Base-by-base conservation (phyloP, 495 filamentous ascomycete species). In the Neurospora sp. region DNA sequence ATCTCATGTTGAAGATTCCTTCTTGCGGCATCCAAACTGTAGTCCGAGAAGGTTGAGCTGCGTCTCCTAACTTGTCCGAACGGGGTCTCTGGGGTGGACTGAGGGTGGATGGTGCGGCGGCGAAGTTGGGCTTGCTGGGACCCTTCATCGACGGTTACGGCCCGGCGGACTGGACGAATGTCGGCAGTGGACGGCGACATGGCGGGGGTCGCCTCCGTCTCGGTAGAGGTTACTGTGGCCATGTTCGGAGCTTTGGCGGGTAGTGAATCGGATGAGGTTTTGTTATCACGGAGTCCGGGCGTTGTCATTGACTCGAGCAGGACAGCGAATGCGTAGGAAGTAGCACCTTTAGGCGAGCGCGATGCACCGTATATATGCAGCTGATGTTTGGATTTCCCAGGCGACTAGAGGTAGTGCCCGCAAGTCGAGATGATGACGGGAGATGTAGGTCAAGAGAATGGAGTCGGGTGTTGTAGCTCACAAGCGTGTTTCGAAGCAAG, bases 1-100 rank as follows among this genome's bases (percentile, higher is more conserved):
- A 96, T 79, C 72, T 91, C 89, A 74, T 94, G 91, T 53, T 89
- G 88, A 20, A 95, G 83, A 8, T 88, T 90, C 69, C 87, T 85
- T 42, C 87, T 87, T 4, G 89, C 88, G 73, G 94, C 92, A 69
- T 86, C 88, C 18, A 93, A 75, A 71, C 84, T 88, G 68, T 87
- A 89, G 70, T 93, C 90, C 1, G 93, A 94, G 69, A 94, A 88
- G 31, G 87, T 89, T 31, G 92, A 95, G 82, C 90, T 92, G 74
- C 92, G 88, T 70, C 92, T 87, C 45, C 87, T 85, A 45, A 77
- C 74, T 38, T 77, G 72, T 37, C 76, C 76, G 38, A 77, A 75
- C 68, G 79, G 73, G 40, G 75, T 73, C 39, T 76, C 71, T 42
- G 78, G 76, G 39, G 79, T 74, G 72, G 71, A 69, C 1, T 71